Percentiles rank a stretch among this genome's conserved stretches.
Conservation (phyloP, 2,329 filamentous ascomycete species). For the Metarhizium anisopliae region DNA sequence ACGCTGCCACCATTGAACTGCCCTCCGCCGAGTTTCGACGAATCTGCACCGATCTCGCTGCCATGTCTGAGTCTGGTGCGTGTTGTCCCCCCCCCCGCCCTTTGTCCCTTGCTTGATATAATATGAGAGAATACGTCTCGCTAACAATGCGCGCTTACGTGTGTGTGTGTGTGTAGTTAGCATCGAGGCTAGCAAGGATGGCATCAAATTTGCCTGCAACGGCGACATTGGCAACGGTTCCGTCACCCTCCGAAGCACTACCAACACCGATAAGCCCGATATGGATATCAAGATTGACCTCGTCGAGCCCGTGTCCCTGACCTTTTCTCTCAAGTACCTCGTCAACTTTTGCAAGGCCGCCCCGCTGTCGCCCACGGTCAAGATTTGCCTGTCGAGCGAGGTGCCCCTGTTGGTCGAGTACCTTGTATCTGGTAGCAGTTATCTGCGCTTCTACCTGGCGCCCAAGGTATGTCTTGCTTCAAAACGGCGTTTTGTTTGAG, state of each 20-base stretch:
- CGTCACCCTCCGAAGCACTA: constrained; percentile 83
- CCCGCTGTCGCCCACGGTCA: constrained; percentile 71
- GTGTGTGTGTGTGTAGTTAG: constrained; percentile 50
- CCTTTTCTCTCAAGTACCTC: constrained; percentile 98
- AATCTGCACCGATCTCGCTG: constrained; percentile 86
- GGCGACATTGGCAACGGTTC: constrained; percentile 95
- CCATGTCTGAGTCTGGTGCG: constrained; percentile 91
- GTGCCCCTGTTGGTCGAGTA: constrained; percentile 96
- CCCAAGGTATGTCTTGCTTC: constrained; percentile 69
- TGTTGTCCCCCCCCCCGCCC: constrained; percentile 6
- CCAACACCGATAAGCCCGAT: constrained; percentile 80
- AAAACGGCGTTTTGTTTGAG: neutral
- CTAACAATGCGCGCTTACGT: neutral
- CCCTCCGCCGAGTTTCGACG: constrained; percentile 84
- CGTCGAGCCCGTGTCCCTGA: constrained; percentile 84
- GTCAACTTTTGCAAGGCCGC: constrained; percentile 99
- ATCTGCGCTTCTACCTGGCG: constrained; percentile 93
- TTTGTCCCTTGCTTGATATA: neutral
- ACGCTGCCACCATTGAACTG: constrained; percentile 84
- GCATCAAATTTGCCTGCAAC: constrained; percentile 86
- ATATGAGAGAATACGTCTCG: neutral
- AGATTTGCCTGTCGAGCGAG: constrained; percentile 90
- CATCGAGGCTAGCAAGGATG: constrained; percentile 95
- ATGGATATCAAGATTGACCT: constrained; percentile 83
- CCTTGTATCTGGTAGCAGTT: constrained; percentile 68